Evolutionary conservation across 1,284 basidiomycete species (phyloP).

Genomic region (Ceratobasidium sp.): DNA sequence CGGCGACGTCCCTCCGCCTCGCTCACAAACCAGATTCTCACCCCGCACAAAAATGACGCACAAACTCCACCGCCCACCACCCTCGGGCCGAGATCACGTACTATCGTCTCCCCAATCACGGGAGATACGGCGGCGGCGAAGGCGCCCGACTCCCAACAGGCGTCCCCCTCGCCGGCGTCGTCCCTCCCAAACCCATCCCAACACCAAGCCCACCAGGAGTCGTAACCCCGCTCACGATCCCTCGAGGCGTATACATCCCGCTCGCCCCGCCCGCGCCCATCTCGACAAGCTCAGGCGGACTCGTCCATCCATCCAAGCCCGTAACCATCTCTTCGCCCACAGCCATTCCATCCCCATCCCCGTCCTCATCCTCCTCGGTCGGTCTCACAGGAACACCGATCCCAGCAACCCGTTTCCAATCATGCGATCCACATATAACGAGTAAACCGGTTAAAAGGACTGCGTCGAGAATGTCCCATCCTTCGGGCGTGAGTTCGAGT

Average conservation of each 20-base stretch:
- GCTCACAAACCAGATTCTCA: not conserved
- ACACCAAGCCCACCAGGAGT: constrained; percentile 1
- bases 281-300: constrained; percentile 38
- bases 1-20: not conserved
- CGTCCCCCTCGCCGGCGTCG: constrained; percentile 17
- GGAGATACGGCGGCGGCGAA: constrained; percentile 26
- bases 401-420: constrained; percentile 40
- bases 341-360: constrained; percentile 32
- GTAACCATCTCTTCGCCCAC: constrained; percentile 42
- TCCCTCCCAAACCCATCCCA: not conserved
- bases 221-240: not conserved
- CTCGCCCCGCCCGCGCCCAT: constrained; percentile 24
- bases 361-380: not conserved
- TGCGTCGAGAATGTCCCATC: constrained; percentile 37
- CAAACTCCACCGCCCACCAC: not conserved
- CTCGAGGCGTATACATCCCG: constrained; percentile 27
- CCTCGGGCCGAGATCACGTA: not conserved
- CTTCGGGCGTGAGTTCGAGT: constrained; percentile 44
- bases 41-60: not conserved
- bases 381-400: constrained; percentile 30
- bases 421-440: constrained; percentile 39
- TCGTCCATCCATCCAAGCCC: constrained; percentile 38
- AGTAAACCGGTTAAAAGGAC: constrained; percentile 29
- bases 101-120: not conserved
- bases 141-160: constrained; percentile 22